Evolutionary conservation across 768 basidiomycete genomes (phyloP), one percentile per base, ranked within the genome.

Genomic region (Pisolithus albus): DNA sequence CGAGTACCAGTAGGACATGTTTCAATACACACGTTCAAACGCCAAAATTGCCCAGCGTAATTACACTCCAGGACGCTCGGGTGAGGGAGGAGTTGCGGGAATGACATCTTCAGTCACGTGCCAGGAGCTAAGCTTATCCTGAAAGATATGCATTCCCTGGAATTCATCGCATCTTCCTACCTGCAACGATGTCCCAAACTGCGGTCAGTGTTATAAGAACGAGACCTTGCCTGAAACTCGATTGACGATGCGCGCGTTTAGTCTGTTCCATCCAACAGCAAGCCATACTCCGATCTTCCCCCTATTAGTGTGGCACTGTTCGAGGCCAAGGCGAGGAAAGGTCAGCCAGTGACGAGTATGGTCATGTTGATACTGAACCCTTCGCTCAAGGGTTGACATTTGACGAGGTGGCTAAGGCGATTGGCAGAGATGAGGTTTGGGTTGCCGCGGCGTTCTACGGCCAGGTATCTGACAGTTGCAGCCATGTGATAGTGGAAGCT

Each of bases 11-110:
- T 52, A 96, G 75, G 52, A 98, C 90, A 60, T 96, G 93, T 30
- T 92, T 79, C 61, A 98, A 72, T 4, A 92, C 91, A 53, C 91
- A 82, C 21, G 95, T 97, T 95, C 95, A 99, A 0, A 23, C 4
- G 21, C 21, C 21, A 23, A 23, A 30, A 30, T 30, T 30, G 30
- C 30, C 30, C 7, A 30, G 30, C 10, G 7, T 9, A 26, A 7
- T 26, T 26, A n/a, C n/a, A n/a, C n/a, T n/a, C n/a, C n/a, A n/a
- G n/a, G n/a, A n/a, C n/a, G n/a, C n/a, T n/a, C n/a, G n/a, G n/a
- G n/a, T n/a, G n/a, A n/a, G n/a, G n/a, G n/a, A n/a, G n/a, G n/a
- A n/a, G n/a, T 45, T 2, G 8, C 10, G 40, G 40, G 21, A 23
- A 18, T 16, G 13, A 28, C 15, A 30, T 30, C 26, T 45, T 45